Evolutionary conservation across 805 yeast species (phyloP).

Genomic region (Sugiyamaella chiloensis): DNA sequence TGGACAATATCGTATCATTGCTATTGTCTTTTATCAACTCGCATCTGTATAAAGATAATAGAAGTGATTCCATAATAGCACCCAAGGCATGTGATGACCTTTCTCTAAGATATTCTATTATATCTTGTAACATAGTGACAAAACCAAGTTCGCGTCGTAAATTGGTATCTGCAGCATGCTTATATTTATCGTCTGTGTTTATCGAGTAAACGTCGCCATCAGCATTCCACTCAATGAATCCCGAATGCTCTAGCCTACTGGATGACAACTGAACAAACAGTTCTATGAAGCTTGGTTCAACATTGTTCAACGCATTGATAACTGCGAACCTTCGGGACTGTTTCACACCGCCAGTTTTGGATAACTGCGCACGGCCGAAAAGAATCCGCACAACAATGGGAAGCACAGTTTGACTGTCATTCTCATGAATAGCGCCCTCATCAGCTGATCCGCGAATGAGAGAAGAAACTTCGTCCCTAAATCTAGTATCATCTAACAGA

Average conservation of each 20-base stretch:
- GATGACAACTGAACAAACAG: slow-evolving; percentile 63
- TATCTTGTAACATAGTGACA: slow-evolving; percentile 55
- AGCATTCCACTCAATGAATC: slow-evolving; percentile 30
- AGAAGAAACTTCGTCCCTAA: slow-evolving; percentile 77
- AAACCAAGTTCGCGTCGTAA: slow-evolving; percentile 49
- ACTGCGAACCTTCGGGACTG: slow-evolving; percentile 57
- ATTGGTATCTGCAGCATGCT: background rate
- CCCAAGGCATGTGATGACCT: slow-evolving; percentile 48
- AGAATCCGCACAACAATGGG: slow-evolving; percentile 73
- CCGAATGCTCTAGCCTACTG: slow-evolving; percentile 46
- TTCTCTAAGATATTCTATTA: slow-evolving; percentile 57
- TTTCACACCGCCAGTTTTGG: slow-evolving; percentile 64
- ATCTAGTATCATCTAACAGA: slow-evolving; percentile 74
- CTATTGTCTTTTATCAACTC: slow-evolving; percentile 39
- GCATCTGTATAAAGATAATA: slow-evolving; percentile 48
- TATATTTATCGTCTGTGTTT: background rate
- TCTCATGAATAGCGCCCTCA: slow-evolving; percentile 45
- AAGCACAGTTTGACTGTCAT: slow-evolving; percentile 59
- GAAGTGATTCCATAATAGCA: slow-evolving; percentile 53
- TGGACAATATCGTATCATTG: background rate
- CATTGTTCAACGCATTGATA: slow-evolving; percentile 34
- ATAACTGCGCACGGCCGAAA: slow-evolving; percentile 80
- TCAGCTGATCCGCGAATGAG: slow-evolving; percentile 55
- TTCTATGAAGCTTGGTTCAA: slow-evolving; percentile 43
- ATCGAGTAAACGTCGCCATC: background rate